These are phyloP conservation scores for Eimeria necatrix DNA, from an alignment of 169 alveolate genomes.

Conservation along the genomic window DNA sequence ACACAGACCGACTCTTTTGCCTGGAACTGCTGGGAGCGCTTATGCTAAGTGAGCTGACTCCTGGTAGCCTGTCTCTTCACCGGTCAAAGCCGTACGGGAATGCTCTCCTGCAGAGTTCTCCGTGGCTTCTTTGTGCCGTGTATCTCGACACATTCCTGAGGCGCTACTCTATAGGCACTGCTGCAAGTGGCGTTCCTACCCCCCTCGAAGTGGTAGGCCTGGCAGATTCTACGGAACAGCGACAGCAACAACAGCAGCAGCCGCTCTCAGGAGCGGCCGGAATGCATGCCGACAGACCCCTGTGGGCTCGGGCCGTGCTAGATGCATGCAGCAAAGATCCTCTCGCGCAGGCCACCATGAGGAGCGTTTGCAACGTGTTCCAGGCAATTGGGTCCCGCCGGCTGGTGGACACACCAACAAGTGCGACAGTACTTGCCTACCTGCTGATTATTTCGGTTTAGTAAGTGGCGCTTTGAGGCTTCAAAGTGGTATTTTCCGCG, in stretches of 20 bases:
- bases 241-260: constrained; percentile 55
- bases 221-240: background rate
- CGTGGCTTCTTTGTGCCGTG: constrained; percentile 66
- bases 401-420: constrained; percentile 65
- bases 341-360: constrained; percentile 55
- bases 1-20: constrained; percentile 58
- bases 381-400: constrained; percentile 64
- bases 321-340: constrained; percentile 69
- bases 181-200: constrained; percentile 58
- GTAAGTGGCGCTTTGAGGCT: background rate
- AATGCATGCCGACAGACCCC: background rate
- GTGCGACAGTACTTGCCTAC: constrained; percentile 14
- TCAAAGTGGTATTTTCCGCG: background rate
- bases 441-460: background rate
- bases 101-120: constrained; percentile 34
- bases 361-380: constrained; percentile 51
- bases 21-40: constrained; percentile 56
- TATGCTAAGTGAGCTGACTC: constrained; percentile 66
- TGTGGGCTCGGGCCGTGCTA: constrained; percentile 33
- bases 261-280: constrained; percentile 54
- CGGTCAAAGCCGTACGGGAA: constrained; percentile 33
- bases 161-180: constrained; percentile 66
- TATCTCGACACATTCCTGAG: constrained; percentile 68
- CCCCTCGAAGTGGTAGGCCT: constrained; percentile 65
- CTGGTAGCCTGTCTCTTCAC: constrained; percentile 62